Evolutionary conservation across 352 stramenopile species (phyloP).

Genomic region (Phytophthora agathidicida): DNA sequence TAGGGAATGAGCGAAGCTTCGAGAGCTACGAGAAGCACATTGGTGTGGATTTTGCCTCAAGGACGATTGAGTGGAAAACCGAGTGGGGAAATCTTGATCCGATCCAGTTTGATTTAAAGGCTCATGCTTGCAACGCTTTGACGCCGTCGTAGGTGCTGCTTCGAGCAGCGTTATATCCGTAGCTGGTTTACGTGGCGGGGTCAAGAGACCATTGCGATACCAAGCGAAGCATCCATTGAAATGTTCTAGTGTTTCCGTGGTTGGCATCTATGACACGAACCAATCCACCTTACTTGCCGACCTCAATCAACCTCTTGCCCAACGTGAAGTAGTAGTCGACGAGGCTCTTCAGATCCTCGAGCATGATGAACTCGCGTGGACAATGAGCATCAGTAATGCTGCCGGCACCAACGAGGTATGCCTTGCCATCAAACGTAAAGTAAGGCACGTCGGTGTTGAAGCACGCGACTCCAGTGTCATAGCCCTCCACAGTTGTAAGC

Average conservation of each 20-base stretch:
- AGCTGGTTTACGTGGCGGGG: no score
- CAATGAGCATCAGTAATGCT: constrained; percentile 82
- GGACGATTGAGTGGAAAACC: constrained; percentile 52
- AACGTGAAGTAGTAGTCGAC: constrained; percentile 78
- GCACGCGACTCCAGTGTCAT: constrained; percentile 82
- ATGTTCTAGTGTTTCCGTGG: no score
- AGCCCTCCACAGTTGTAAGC: constrained; percentile 83
- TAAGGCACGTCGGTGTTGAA: constrained; percentile 93
- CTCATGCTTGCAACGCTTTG: constrained; percentile 8
- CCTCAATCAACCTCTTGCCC: constrained; percentile 68
- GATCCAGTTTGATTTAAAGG: constrained; percentile 63
- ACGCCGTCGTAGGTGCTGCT: constrained; percentile 1
- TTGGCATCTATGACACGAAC: no score
- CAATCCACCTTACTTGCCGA: constrained; percentile 42
- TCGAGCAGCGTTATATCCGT: no score
- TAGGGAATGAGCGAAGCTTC: constrained; percentile 48
- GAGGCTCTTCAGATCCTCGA: constrained; percentile 62
- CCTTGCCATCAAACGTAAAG: constrained; percentile 81
- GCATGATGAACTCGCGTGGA: constrained; percentile 74
- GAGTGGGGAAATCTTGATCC: constrained; percentile 68
- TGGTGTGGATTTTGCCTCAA: constrained; percentile 51
- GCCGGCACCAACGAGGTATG: constrained; percentile 78
- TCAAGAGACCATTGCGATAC: no score
- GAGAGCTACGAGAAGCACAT: constrained; percentile 56
- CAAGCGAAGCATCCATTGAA: no score